Conservation (phyloP, 139 green algal genomes). For the Chlamydomonas eustigma region DNA sequence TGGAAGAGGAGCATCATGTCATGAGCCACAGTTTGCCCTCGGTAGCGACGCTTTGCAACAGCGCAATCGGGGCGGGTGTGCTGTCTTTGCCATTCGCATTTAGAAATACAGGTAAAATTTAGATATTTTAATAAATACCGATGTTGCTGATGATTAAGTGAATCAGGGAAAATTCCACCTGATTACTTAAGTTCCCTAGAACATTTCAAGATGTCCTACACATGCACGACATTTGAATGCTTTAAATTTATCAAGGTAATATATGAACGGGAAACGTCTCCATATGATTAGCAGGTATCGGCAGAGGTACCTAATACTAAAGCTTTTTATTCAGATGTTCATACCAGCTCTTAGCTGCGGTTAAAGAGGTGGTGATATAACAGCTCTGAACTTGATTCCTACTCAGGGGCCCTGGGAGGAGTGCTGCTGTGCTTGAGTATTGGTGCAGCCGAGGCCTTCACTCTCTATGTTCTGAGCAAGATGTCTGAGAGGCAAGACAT, state of each 20-base stretch:
- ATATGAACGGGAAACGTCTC: background rate
- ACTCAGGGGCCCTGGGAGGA: constrained; percentile 45
- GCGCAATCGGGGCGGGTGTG: constrained; percentile 64
- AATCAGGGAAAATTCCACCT: background rate
- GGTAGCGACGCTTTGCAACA: constrained; percentile 50
- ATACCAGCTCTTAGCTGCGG: background rate
- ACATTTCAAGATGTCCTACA: no score
- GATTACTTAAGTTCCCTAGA: background rate
- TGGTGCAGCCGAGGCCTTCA: constrained; percentile 51
- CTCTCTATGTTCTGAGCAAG: constrained; percentile 65
- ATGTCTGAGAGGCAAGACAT: constrained; percentile 28
- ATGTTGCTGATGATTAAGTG: background rate
- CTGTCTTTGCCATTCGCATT: constrained; percentile 74
- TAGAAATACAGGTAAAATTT: constrained; percentile 34
- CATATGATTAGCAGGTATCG: background rate
- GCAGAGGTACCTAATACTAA: background rate
- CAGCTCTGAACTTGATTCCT: background rate
- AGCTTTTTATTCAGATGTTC: background rate
- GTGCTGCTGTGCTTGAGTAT: constrained; percentile 46
- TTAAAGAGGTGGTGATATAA: background rate
- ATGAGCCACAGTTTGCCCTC: background rate
- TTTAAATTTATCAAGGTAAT: background rate
- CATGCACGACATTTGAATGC: background rate
- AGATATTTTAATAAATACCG: background rate
- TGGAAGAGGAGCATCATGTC: background rate